Evolutionary conservation across 306 rosid species (phyloP).

Genomic region (Morella rubra): DNA sequence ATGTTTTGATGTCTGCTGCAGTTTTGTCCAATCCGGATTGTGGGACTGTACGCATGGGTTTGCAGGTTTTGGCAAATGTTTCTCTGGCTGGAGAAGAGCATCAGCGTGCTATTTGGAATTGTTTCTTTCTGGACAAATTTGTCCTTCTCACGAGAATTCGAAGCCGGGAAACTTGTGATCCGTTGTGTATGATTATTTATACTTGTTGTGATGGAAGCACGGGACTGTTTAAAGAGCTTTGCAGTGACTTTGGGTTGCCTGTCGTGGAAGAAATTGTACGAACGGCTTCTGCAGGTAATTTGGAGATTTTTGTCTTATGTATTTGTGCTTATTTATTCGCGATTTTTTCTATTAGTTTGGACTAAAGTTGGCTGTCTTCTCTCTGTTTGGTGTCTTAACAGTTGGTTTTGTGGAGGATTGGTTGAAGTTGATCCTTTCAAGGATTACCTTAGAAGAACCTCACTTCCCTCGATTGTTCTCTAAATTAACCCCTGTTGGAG

Average conservation of each 20-base stretch:
- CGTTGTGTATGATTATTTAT: constrained; percentile 68
- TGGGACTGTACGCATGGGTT: constrained; percentile 48
- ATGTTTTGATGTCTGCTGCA: constrained; percentile 41
- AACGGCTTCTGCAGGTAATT: constrained; percentile 56
- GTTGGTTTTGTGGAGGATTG: constrained; percentile 74
- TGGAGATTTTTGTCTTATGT: neutral
- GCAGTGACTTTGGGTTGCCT: constrained; percentile 46
- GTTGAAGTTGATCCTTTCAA: constrained; percentile 73
- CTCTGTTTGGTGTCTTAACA: constrained; percentile 19
- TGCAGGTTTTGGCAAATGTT: constrained; percentile 80
- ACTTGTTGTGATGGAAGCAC: constrained; percentile 50
- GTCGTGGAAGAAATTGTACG: constrained; percentile 48
- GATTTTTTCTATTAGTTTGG: neutral
- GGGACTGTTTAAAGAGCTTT: constrained; percentile 39
- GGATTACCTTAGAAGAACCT: constrained; percentile 58
- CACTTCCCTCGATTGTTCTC: constrained; percentile 46
- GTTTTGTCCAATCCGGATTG: constrained; percentile 32
- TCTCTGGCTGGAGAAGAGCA: constrained; percentile 67
- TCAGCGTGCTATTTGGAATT: constrained; percentile 59
- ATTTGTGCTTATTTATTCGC: neutral
- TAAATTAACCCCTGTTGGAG: constrained; percentile 26
- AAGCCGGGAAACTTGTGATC: constrained; percentile 53
- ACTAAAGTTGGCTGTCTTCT: constrained; percentile 2
- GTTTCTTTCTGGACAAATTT: constrained; percentile 44
- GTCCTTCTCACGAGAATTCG: constrained; percentile 44